These are phyloP conservation scores for Nannizzia gypsea DNA, from an alignment of 2,329 filamentous ascomycete species.

Conservation along the genomic window DNA sequence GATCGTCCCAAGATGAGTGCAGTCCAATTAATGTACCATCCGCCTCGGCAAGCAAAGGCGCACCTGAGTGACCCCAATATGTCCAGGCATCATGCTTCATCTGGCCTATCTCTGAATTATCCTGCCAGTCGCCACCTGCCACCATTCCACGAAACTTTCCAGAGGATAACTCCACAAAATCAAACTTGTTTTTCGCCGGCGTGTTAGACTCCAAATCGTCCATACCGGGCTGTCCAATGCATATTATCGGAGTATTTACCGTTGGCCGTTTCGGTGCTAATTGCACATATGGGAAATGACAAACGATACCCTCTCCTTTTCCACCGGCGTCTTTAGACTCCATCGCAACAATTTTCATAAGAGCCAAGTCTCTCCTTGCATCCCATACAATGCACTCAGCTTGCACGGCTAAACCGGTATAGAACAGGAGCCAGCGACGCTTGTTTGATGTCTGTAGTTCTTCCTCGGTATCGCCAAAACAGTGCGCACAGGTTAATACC, in stretches of 20 bases:
- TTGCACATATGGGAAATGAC: conserved; percentile 15
- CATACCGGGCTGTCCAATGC: conserved; percentile 32
- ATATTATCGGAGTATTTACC: conserved; percentile 20
- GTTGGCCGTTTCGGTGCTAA: conserved; percentile 12
- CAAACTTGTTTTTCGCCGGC: conserved; percentile 34
- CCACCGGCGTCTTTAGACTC: not conserved
- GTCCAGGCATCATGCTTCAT: conserved; percentile 46
- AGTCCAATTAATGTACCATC: conserved; percentile 37
- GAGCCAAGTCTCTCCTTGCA: conserved; percentile 34
- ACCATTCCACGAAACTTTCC: conserved; percentile 32
- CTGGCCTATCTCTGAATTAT: conserved; percentile 43
- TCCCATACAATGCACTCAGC: conserved; percentile 36
- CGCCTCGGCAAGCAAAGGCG: conserved; percentile 34
- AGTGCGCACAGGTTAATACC: conserved; percentile 42
- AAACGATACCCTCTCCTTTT: not conserved
- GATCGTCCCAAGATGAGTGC: conserved; percentile 45
- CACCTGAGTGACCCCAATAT: conserved; percentile 47
- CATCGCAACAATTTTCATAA: conserved; percentile 32
- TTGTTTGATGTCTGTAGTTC: conserved; percentile 22
- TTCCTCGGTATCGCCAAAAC: conserved; percentile 34
- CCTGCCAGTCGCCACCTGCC: conserved; percentile 35
- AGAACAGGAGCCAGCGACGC: conserved; percentile 35
- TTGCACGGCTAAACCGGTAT: conserved; percentile 30
- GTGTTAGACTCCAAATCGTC: conserved; percentile 36
- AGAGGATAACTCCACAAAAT: conserved; percentile 37